These are phyloP conservation scores for Candida parachauliodes DNA, from an alignment of 805 yeast species.

Conservation along the genomic window DNA sequence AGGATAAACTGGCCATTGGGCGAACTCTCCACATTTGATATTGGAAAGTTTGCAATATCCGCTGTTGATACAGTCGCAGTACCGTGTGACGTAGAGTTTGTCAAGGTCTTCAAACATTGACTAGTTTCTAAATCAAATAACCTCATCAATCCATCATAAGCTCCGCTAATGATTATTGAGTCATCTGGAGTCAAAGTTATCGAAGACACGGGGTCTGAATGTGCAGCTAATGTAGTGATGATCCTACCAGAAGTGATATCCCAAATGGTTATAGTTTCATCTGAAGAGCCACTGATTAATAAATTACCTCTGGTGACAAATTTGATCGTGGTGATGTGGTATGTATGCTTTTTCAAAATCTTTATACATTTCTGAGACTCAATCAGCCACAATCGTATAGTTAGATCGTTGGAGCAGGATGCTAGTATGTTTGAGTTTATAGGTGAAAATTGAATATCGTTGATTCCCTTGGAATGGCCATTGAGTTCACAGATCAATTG, in stretches of 20 bases:
- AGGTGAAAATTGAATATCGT: constrained; percentile 76
- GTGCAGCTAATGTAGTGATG: constrained; percentile 82
- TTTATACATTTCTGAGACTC: constrained; percentile 40
- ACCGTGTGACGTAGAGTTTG: constrained; percentile 62
- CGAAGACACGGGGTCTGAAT: constrained; percentile 82
- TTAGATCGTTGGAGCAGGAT: constrained; percentile 81
- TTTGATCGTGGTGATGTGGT: constrained; percentile 68
- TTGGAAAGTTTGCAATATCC: constrained; percentile 58
- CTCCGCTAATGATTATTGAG: constrained; percentile 77
- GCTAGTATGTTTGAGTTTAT: constrained; percentile 65
- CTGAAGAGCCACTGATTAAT: constrained; percentile 78
- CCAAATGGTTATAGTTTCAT: constrained; percentile 91
- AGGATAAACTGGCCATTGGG: constrained; percentile 79
- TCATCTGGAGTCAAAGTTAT: constrained; percentile 75
- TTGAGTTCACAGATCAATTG: constrained; percentile 26
- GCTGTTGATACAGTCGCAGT: constrained; percentile 55
- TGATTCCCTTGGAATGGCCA: constrained; percentile 71
- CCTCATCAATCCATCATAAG: constrained; percentile 89
- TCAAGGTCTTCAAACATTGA: constrained; percentile 85
- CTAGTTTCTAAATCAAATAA: constrained; percentile 86
- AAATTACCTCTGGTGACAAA: constrained; percentile 76
- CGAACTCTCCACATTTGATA: constrained; percentile 66
- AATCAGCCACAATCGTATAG: constrained; percentile 71
- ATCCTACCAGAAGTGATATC: constrained; percentile 69
- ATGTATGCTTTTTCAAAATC: constrained; percentile 74